A percentile compares a stretch with the other conserved stretches of the same genome.
These are phyloP conservation scores for Micromonas commoda DNA, from an alignment of 139 green algal species.

Conservation along the genomic window DNA sequence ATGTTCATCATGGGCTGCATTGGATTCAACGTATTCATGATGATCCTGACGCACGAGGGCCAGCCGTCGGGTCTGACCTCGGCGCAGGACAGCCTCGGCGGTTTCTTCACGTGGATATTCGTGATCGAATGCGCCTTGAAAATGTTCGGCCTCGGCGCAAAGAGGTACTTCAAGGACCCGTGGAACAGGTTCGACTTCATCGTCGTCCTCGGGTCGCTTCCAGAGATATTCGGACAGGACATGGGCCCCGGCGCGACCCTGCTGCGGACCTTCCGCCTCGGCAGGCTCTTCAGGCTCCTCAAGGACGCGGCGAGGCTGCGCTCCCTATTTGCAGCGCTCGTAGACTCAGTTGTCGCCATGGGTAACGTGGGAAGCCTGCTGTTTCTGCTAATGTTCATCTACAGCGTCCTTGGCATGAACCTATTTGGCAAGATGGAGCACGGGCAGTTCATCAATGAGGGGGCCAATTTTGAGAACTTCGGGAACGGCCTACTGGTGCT, in stretches of 20 bases:
- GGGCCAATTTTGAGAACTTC: slow-evolving; percentile 30
- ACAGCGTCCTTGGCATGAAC: slow-evolving; percentile 32
- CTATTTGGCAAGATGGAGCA: slow-evolving; percentile 26
- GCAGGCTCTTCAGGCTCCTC: slow-evolving; percentile 26
- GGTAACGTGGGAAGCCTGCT: slow-evolving; percentile 24
- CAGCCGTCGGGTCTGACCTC: slow-evolving; percentile 5
- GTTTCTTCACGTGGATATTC: slow-evolving; percentile 58
- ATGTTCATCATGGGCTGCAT: slow-evolving; percentile 32
- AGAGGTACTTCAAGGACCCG: slow-evolving; percentile 47
- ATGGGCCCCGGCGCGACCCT: slow-evolving; percentile 2
- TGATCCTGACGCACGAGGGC: slow-evolving; percentile 27
- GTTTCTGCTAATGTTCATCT: slow-evolving; percentile 35
- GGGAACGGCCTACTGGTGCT: slow-evolving; percentile 19
- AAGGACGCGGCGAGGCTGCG: slow-evolving; percentile 16
- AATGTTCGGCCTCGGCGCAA: slow-evolving; percentile 39
- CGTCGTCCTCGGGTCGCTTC: slow-evolving; percentile 22
- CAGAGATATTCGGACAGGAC: slow-evolving; percentile 3
- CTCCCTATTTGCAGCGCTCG: slow-evolving; percentile 27
- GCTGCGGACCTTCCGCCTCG: slow-evolving; percentile 26
- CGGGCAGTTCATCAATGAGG: neutral
- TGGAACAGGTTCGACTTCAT: slow-evolving; percentile 39
- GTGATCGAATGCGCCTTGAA: slow-evolving; percentile 51
- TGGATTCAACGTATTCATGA: slow-evolving; percentile 27
- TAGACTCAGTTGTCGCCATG: slow-evolving; percentile 7
- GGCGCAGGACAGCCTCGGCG: neutral